A percentile compares a stretch with the other conserved stretches of the same genome.
Evolutionary conservation across 108 stramenopile genomes (phyloP).

Genomic region (Fistulifera pelliculosa): DNA sequence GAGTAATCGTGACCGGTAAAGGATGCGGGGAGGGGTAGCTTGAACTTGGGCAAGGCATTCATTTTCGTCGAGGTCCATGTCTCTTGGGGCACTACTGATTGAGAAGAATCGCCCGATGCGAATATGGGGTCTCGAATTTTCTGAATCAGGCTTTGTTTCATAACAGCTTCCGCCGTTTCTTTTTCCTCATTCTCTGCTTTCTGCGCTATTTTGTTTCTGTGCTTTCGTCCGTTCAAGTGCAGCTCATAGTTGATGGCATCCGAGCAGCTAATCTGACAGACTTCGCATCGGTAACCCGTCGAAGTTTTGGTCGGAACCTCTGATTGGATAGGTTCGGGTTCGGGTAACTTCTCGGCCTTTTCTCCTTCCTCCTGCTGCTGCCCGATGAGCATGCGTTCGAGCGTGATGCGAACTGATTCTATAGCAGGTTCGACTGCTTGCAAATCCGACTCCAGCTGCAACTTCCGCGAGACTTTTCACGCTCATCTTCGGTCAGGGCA

Average conservation of each 20-base stretch:
- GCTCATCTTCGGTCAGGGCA: conserved; percentile 24
- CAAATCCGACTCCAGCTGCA: conserved; percentile 33
- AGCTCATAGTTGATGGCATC: conserved; percentile 50
- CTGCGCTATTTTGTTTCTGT: conserved; percentile 66
- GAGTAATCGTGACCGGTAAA: background rate
- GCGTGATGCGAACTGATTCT: conserved; percentile 15
- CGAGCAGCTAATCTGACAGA: conserved; percentile 56
- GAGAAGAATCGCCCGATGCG: too few species aligned
- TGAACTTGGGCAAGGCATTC: conserved; percentile 1
- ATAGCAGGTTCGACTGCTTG: conserved; percentile 27
- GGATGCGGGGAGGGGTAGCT: conserved; percentile 6
- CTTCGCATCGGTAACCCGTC: conserved; percentile 22
- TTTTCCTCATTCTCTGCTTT: conserved; percentile 48
- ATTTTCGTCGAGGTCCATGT: background rate
- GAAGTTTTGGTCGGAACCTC: too few species aligned
- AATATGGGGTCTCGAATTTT: conserved; percentile 7
- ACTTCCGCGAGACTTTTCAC: conserved; percentile 36
- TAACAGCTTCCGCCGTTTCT: conserved; percentile 41
- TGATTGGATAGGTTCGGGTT: background rate
- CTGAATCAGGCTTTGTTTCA: conserved; percentile 40
- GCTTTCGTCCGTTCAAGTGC: conserved; percentile 73
- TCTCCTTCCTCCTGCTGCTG: background rate
- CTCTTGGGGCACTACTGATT: too few species aligned
- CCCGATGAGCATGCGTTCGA: background rate
- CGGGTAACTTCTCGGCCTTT: background rate